Base-by-base conservation (phyloP, 2,329 filamentous ascomycete species). In the Trichothecium sympodiale region DNA sequence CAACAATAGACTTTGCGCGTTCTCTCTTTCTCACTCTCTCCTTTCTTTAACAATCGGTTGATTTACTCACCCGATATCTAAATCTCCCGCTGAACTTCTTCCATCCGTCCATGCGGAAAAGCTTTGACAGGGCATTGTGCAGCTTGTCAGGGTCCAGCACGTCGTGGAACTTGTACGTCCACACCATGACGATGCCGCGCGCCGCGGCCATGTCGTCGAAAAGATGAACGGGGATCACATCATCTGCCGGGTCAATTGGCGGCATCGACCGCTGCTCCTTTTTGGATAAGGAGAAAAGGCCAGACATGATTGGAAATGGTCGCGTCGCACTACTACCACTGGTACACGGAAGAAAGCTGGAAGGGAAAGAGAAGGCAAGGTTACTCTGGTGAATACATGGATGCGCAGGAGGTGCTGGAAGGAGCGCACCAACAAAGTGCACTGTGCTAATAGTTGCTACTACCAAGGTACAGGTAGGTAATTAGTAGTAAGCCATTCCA, bases 121-220 rank as follows among this genome's bases (percentile, higher is more conserved):
- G 38, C 5, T 20, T 31, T 29, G 39, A 39, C 2, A 53, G 39
- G 8, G 41, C 31, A 8, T 27, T 13, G 18, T 37, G 43, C 2
- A 53, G 45, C n/a, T 42, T 45, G 3, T 41, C 40, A 0, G 43
- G 35, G 30, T 52, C 49, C 10, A 55, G 41, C 8, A 46, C 44
- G 20, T 46, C 44, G 39, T 53, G 46, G 33, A 49, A 54, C 8
- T 40, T 35, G 26, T 49, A 31, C 15, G 35, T 40, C 34, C 46
- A 42, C 5, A 46, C 25, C 28, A 41, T 12, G 18, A 15, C 34
- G 27, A 14, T 14, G 7, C 30, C 17, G n/a, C 31, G 36, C 4
- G 30, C 23, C 9, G 18, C 13, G 7, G 26, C 13, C 23, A 17
- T 18, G 13, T 28, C 25, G 20, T 38, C 36, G 26, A 38, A 38